Percentiles rank a stretch among this genome's conserved stretches.
Conservation (phyloP, 2,329 filamentous ascomycete species). For the Zarea fungicola region DNA sequence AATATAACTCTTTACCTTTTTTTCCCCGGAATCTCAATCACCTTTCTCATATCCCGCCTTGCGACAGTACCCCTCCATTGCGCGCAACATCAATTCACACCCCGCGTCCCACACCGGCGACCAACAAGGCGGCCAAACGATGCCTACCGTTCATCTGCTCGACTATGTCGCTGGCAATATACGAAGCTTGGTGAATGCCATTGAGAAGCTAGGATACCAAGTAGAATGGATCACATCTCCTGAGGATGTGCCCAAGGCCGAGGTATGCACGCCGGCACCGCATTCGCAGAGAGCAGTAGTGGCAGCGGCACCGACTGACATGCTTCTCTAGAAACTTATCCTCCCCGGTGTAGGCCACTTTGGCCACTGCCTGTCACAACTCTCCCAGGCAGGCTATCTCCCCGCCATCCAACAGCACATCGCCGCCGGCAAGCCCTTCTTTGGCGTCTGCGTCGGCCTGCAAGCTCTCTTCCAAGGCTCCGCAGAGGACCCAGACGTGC, state of each 20-base stretch:
- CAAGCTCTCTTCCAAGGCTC: slow-evolving; percentile 88
- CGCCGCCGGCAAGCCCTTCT: slow-evolving; percentile 87
- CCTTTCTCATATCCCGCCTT: background rate
- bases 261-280: slow-evolving; percentile 48
- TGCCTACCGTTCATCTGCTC: slow-evolving; percentile 72
- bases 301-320: background rate
- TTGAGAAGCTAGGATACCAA: slow-evolving; percentile 89
- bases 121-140: slow-evolving; percentile 32
- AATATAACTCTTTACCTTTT: background rate
- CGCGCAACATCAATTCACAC: slow-evolving; percentile 3
- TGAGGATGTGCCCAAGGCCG: slow-evolving; percentile 75
- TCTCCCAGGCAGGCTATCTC: slow-evolving; percentile 75
- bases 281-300: background rate
- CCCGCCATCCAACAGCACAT: slow-evolving; percentile 81
- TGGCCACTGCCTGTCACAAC: slow-evolving; percentile 86
- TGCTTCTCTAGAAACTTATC: slow-evolving; percentile 74
- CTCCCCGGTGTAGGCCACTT: slow-evolving; percentile 97
- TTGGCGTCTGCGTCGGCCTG: slow-evolving; percentile 93
- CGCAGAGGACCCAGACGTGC: slow-evolving; percentile 64
- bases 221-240: slow-evolving; percentile 89
- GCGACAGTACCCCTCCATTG: slow-evolving; percentile 8
- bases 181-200: slow-evolving; percentile 91
- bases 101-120: background rate
- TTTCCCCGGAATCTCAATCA: background rate
- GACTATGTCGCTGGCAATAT: slow-evolving; percentile 97